Conservation (phyloP, 1,284 basidiomycete genomes). For the Ustilago curta region DNA sequence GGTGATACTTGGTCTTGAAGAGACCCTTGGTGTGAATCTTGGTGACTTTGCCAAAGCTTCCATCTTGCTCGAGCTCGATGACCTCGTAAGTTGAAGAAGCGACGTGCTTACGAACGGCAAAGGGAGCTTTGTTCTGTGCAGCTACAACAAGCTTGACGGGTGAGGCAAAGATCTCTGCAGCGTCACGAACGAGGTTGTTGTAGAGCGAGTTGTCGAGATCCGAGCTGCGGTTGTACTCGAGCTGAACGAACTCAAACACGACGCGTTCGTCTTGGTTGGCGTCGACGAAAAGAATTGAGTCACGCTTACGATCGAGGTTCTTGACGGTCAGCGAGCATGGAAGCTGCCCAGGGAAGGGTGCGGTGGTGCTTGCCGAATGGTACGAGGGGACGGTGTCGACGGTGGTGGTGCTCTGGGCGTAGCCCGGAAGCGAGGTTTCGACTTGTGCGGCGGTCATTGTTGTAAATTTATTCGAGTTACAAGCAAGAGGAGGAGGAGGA, state of each 20-base stretch:
- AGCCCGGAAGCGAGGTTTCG: slow-evolving; percentile 20
- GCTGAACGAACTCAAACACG: slow-evolving; percentile 42
- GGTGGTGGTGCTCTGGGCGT: slow-evolving; percentile 40
- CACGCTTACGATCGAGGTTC: slow-evolving; percentile 39
- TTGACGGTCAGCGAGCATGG: slow-evolving; percentile 47
- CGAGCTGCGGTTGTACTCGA: slow-evolving; percentile 21
- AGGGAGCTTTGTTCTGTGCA: slow-evolving; percentile 18
- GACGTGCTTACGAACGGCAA: slow-evolving; percentile 46
- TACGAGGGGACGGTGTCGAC: slow-evolving; percentile 44
- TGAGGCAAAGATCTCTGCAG: slow-evolving; percentile 27
- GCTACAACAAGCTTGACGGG: slow-evolving; percentile 36
- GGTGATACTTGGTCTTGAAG: slow-evolving; percentile 49
- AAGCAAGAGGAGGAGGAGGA: too few relatives aligned
- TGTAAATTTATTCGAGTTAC: not conserved
- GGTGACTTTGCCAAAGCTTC: slow-evolving; percentile 32
- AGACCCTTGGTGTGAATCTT: slow-evolving; percentile 49
- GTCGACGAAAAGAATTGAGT: slow-evolving; percentile 40
- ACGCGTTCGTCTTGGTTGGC: slow-evolving; percentile 15
- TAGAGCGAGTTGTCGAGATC: slow-evolving; percentile 30
- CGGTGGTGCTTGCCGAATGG: slow-evolving; percentile 25
- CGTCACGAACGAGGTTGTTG: slow-evolving; percentile 26
- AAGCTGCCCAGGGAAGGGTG: slow-evolving; percentile 30
- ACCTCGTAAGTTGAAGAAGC: slow-evolving; percentile 47
- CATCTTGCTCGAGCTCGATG: slow-evolving; percentile 35
- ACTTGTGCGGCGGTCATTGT: slow-evolving; percentile 24